These are phyloP conservation scores for Exophiala sp. DNA, from an alignment of 2,329 filamentous ascomycete genomes.

Conservation along the genomic window DNA sequence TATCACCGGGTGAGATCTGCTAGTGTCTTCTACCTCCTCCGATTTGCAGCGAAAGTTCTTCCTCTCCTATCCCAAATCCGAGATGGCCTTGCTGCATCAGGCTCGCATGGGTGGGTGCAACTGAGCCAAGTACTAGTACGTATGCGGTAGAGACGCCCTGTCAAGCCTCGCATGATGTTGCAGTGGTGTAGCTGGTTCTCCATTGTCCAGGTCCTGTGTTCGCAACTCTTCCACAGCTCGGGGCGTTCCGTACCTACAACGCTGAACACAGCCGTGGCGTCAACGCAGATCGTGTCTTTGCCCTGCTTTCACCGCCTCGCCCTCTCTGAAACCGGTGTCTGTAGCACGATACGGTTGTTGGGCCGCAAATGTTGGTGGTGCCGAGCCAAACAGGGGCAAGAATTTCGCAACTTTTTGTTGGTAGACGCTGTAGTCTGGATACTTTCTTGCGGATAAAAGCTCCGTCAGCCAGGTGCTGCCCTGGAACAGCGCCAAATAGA, in stretches of 20 bases:
- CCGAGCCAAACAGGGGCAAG: slow-evolving; percentile 51
- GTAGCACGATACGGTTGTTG: neutral
- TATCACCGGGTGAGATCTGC: too few species aligned
- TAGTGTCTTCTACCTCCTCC: neutral
- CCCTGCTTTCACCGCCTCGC: slow-evolving; percentile 11
- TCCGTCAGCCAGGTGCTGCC: slow-evolving; percentile 86
- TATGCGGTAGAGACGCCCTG: neutral
- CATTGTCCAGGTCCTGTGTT: neutral
- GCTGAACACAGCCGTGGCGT: neutral
- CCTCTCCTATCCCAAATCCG: neutral
- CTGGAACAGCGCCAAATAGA: slow-evolving; percentile 77
- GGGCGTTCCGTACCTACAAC: too few species aligned
- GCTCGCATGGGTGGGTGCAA: too few species aligned
- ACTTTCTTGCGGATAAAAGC: slow-evolving; percentile 70
- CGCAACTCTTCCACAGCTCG: too few species aligned
- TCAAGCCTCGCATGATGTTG: neutral
- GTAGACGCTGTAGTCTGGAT: slow-evolving; percentile 80
- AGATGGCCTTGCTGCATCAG: neutral
- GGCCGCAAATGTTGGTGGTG: slow-evolving; percentile 4
- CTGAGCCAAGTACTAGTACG: neutral
- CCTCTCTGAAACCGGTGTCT: slow-evolving; percentile 1
- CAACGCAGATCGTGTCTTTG: slow-evolving; percentile 16
- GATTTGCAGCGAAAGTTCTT: neutral
- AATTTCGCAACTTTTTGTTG: slow-evolving; percentile 78
- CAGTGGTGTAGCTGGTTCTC: neutral